phyloP scores from a whole-genome alignment of 257 asterid species.

The Fraxinus quadrangulata region DNA sequence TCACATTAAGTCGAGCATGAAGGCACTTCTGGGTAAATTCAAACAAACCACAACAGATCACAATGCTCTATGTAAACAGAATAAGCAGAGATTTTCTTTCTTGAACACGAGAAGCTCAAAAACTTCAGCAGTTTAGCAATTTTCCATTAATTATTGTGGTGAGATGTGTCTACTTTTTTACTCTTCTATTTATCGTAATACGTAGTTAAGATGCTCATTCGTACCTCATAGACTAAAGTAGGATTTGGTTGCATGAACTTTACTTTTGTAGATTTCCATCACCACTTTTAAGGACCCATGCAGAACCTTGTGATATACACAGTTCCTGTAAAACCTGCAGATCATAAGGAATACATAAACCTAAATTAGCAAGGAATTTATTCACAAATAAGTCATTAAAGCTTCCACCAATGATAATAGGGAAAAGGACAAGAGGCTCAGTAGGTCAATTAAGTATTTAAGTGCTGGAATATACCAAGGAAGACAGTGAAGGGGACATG shows the following conservation, averaged over 20 bases:
- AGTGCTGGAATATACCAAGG: neutral
- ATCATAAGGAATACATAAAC: neutral
- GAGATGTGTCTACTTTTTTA: neutral
- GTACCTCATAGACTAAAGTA: constrained; percentile 13
- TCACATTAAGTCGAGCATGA: neutral
- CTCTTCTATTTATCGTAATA: neutral
- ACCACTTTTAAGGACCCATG: constrained; percentile 64
- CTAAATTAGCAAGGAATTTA: neutral
- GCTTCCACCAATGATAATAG: neutral
- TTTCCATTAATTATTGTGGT: neutral
- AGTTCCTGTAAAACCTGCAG: constrained; percentile 73
- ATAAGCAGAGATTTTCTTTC: constrained; percentile 10
- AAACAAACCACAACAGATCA: neutral
- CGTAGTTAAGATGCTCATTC: neutral
- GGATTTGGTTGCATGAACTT: constrained; percentile 15
- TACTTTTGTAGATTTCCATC: constrained; percentile 45
- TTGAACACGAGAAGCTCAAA: constrained; percentile 1
- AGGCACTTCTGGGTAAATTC: neutral
- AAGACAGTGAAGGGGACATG: neutral
- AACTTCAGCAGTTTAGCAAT: constrained; percentile 1
- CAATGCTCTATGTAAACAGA: neutral
- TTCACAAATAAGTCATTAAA: neutral
- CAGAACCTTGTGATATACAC: constrained; percentile 57
- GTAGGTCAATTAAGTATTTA: neutral
- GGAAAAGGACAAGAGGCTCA: neutral